Conservation (phyloP, 768 basidiomycete genomes). For the Paxillus involutus region DNA sequence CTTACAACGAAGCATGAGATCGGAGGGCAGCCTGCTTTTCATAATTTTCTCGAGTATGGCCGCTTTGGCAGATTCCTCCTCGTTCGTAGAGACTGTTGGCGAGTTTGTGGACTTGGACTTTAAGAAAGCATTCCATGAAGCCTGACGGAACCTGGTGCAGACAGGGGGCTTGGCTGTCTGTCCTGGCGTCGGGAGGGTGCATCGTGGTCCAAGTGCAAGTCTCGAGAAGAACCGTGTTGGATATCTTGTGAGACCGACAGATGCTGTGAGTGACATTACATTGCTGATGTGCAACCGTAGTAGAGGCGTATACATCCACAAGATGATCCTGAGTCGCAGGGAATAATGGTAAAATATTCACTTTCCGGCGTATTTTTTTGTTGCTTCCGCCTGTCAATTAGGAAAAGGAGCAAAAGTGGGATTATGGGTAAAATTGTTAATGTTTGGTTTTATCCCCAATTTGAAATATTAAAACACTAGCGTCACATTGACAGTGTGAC, state of each 20-base stretch:
- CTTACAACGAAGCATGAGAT: slow-evolving; percentile 90
- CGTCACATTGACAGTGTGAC: neutral
- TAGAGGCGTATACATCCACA: slow-evolving; percentile 36
- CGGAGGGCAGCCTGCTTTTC: slow-evolving; percentile 84
- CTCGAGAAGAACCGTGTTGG: neutral
- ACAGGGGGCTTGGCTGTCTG: neutral
- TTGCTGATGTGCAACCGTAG: slow-evolving; percentile 25
- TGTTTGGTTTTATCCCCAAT: slow-evolving; percentile 8
- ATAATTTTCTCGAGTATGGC: slow-evolving; percentile 83
- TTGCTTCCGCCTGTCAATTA: no score
- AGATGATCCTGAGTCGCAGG: neutral
- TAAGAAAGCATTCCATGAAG: slow-evolving; percentile 30
- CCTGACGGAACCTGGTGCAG: slow-evolving; percentile 6
- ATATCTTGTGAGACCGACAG: neutral
- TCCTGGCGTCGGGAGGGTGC: neutral
- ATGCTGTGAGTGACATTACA: slow-evolving; percentile 32
- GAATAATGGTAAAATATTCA: neutral
- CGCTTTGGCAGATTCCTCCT: slow-evolving; percentile 71
- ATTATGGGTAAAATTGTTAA: slow-evolving; percentile 12
- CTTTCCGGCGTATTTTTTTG: no score
- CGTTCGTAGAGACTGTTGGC: slow-evolving; percentile 33
- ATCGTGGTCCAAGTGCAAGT: neutral
- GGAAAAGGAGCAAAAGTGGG: slow-evolving; percentile 23
- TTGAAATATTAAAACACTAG: slow-evolving; percentile 19
- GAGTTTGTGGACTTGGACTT: neutral